phyloP scores from a whole-genome alignment of 192 early-diverging fungal genomes.

The Podila epigama region DNA sequence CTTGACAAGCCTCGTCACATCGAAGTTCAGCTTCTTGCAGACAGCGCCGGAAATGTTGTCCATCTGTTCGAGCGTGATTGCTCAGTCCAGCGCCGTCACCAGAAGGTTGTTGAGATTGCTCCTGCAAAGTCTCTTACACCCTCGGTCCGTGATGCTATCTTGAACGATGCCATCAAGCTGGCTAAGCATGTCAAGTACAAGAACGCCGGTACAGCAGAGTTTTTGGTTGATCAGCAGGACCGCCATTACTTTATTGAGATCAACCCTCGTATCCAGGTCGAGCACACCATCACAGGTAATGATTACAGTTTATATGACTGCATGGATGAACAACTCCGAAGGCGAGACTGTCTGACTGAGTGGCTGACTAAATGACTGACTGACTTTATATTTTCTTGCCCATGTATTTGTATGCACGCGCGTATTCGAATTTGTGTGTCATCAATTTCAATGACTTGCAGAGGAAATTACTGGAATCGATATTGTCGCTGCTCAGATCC shows the following conservation, averaged over 20 bases:
- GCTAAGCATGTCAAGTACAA: conserved; percentile 88
- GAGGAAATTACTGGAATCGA: conserved; percentile 98
- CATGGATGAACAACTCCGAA: not conserved
- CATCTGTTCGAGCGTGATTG: conserved; percentile 97
- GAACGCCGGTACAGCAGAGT: conserved; percentile 98
- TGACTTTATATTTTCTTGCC: no score
- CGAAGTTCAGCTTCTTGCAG: conserved; percentile 96
- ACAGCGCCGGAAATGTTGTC: conserved; percentile 83
- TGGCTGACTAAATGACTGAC: no score
- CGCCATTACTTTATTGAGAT: conserved; percentile 98
- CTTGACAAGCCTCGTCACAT: conserved; percentile 93
- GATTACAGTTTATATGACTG: not conserved
- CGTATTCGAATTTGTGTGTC: not conserved
- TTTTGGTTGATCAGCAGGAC: conserved; percentile 88
- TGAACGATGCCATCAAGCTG: conserved; percentile 91
- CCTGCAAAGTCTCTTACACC: conserved; percentile 79
- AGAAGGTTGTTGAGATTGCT: conserved; percentile 95
- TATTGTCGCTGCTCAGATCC: conserved; percentile 91
- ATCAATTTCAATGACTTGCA: not conserved
- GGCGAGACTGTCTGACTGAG: no score
- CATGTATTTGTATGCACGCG: no score
- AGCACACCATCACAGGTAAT: conserved; percentile 89
- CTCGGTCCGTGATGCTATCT: conserved; percentile 76
- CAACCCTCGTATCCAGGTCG: conserved; percentile 98
- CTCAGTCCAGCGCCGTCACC: conserved; percentile 96